Percentiles rank a stretch among this genome's conserved stretches.
Evolutionary conservation across 352 stramenopile genomes (phyloP).

Genomic region (Pythium insidiosum): DNA sequence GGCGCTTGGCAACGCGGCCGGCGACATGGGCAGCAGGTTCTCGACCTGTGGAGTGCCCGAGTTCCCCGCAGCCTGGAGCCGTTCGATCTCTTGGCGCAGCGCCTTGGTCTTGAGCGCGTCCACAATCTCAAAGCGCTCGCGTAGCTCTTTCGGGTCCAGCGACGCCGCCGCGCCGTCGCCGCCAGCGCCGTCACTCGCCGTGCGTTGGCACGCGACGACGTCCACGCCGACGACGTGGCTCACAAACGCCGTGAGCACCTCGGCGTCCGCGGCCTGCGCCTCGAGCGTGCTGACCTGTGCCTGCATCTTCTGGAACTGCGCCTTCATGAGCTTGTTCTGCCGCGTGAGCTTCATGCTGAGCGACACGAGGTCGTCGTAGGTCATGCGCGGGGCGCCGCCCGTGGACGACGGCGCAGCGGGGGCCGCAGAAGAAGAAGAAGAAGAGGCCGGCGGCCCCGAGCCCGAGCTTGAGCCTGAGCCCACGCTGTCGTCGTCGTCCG

Average conservation of each 20-base stretch:
- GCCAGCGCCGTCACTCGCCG: conserved; percentile 6
- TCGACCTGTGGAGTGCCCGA: not conserved
- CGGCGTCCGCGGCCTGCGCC: conserved; percentile 33
- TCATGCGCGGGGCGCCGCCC: conserved; percentile 11
- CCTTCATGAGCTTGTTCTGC: conserved; percentile 85
- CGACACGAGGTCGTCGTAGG: conserved; percentile 75
- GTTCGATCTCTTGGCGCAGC: conserved; percentile 18
- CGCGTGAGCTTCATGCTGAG: conserved; percentile 86
- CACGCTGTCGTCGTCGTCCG: not conserved
- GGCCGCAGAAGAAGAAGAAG: no score
- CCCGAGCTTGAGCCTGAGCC: not conserved
- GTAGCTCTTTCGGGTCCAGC: conserved; percentile 35
- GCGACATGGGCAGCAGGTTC: conserved; percentile 33
- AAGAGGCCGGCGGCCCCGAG: no score
- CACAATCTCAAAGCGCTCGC: conserved; percentile 39
- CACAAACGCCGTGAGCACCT: conserved; percentile 45
- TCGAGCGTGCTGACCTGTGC: conserved; percentile 27
- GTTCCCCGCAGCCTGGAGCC: conserved; percentile 4
- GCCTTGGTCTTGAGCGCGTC: conserved; percentile 35
- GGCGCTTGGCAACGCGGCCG: conserved; percentile 5
- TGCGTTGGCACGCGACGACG: conserved; percentile 34
- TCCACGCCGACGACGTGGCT: conserved; percentile 64
- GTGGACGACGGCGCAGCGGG: no score
- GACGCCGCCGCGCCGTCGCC: conserved; percentile 12
- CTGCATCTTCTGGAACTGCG: conserved; percentile 76